Conservation (phyloP, 257 asterid genomes). For the Voacanga thouarsii region DNA sequence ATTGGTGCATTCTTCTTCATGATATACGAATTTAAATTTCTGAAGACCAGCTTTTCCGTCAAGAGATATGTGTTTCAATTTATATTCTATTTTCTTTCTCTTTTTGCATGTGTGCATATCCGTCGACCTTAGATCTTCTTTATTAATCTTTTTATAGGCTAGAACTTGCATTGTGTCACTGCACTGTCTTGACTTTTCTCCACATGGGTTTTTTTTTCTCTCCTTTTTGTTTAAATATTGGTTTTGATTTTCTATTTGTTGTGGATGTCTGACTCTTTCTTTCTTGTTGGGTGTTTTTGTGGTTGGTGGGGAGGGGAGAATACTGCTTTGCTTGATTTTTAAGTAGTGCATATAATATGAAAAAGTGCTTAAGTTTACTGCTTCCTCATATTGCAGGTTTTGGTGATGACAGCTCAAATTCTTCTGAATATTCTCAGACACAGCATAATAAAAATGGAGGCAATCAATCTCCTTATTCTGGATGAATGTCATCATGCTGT, state of each 20-base stretch:
- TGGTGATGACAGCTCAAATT: slow-evolving; percentile 99
- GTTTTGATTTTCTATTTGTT: too few relatives aligned
- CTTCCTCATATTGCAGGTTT: slow-evolving; percentile 56
- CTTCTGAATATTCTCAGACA: slow-evolving; percentile 94
- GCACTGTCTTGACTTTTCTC: background rate
- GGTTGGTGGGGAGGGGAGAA: background rate
- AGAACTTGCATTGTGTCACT: background rate
- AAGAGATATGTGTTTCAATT: background rate
- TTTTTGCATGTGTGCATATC: background rate
- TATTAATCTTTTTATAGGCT: background rate
- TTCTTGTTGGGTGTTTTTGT: background rate
- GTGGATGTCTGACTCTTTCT: background rate
- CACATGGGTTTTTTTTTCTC: background rate
- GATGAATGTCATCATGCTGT: slow-evolving; percentile 99
- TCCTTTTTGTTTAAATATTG: background rate
- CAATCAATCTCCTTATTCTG: slow-evolving; percentile 83
- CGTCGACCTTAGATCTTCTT: background rate
- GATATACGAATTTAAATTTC: background rate
- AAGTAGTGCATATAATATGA: background rate
- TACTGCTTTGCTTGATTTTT: background rate
- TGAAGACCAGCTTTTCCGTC: background rate
- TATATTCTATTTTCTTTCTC: background rate
- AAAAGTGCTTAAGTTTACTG: slow-evolving; percentile 16
- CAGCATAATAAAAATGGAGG: slow-evolving; percentile 94
- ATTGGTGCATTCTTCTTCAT: background rate